Evolutionary conservation across 2,329 filamentous ascomycete genomes (phyloP), one percentile per base, ranked within the genome.

Genomic region (Beauveria sp.): DNA sequence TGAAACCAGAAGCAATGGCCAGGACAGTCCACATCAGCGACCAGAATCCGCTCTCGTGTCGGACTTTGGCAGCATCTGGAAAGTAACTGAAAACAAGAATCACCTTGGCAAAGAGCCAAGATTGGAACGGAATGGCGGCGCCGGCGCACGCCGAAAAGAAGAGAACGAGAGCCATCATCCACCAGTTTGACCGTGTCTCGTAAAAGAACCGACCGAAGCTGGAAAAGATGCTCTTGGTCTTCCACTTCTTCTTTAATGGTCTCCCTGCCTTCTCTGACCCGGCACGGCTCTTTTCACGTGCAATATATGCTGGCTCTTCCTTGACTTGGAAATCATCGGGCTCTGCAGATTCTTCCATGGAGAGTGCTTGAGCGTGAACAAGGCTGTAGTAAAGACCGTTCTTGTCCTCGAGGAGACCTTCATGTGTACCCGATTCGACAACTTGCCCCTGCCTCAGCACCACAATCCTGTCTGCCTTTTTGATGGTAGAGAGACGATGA

Each of bases 381-480:
- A 92, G 80, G 3, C 80, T 81, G 46, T 81, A 81, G 67, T 93
- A 93, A n/a, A 88, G 78, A 1, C 88, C 84, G 3, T 76, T 77
- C 8, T 84, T 77, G 47, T 80, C 73, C 3, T 77, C 71, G 1
- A 96, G 77, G 1, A 96, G 80, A 47, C 84, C 81, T 5, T 91
- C 84, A 65, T 96, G 91, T 0, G 84, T 91, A 0, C 91, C 91
- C 65, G 86, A 77, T 70, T 96, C 90, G 9, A 88, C 80, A 0
- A 91, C 83, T 58, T 80, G 75, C 2, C 91, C 91, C 66, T 87
- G 83, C 54, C 87, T 81, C 59, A 96, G 73, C 1, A 96, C 91
- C 7, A 92, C 77, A 59, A 96, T 96, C 41, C 86, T 84, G 68
- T 96, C 88, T 3, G 91, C 90, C 64, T 88, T 84, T 71, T 86